Evolutionary conservation across 148 eudicot species (phyloP).

Genomic region (Limonium bicolor): DNA sequence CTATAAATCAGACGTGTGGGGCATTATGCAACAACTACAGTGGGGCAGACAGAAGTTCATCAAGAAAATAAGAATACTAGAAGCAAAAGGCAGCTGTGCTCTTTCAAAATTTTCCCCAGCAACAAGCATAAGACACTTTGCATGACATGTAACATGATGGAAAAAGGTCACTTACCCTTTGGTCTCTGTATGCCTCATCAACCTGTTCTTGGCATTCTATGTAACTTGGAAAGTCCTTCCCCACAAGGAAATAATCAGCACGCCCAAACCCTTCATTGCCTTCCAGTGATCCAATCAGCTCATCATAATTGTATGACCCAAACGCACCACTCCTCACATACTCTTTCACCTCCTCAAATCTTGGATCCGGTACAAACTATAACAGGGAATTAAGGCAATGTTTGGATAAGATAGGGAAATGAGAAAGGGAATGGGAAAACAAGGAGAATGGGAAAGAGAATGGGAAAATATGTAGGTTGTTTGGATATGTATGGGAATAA

Average conservation of each 20-base stretch:
- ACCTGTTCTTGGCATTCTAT: conserved; percentile 89
- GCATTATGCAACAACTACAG: too few species aligned
- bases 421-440: background rate
- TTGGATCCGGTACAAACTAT: conserved; percentile 78
- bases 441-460: background rate
- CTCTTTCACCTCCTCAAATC: conserved; percentile 74
- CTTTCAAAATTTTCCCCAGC: too few species aligned
- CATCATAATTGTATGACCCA: conserved; percentile 48
- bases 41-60: too few species aligned
- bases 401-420: background rate
- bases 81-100: too few species aligned
- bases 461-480: too few species aligned
- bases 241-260: conserved; percentile 92
- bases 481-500: too few species aligned
- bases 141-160: background rate
- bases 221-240: conserved; percentile 93
- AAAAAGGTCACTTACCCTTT: conserved; percentile 52
- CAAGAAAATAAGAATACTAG: too few species aligned
- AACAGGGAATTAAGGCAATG: conserved; percentile 2
- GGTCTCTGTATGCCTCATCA: conserved; percentile 77
- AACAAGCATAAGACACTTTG: background rate
- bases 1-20: too few species aligned
- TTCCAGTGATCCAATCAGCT: conserved; percentile 72
- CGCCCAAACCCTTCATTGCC: conserved; percentile 86
- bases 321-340: conserved; percentile 69